Evolutionary conservation across 441 rosid genomes (phyloP), one percentile per base, ranked within the genome.

Genomic region (Gossypium trilobum): DNA sequence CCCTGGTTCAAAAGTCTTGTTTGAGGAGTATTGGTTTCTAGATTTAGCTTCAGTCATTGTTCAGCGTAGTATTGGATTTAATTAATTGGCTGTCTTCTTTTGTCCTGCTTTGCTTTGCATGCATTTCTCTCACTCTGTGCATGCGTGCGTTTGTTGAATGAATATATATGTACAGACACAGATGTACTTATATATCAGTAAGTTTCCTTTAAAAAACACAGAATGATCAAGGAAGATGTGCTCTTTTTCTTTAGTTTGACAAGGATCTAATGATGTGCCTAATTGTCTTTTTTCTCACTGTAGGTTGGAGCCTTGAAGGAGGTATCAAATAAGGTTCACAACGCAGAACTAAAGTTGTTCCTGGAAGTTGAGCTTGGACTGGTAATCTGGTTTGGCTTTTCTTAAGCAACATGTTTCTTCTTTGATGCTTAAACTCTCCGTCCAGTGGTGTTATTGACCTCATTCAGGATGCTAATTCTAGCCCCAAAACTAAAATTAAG

Each of bases 251-350:
- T 17, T 17, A 20, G n/a, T 65, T 65, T 22, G 55, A 13, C n/a
- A n/a, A 48, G 42, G 57, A 67, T 67, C 57, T 7, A 67, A 23
- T 8, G 8, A 5, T 44, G 9, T 65, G 20, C 39, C 31, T 67
- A 48, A 48, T 14, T 67, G 51, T 27, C 17, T 17, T 16, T 62
- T 50, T 13, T 22, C 23, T 60, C 27, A 72, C 46, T 77, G 57
- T 75, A 83, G 88, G 88, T 85, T 29, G 88, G 85, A 69, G 77
- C 75, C 55, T 65, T 84, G 75, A 78, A 84, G 75, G 85, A 82
- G 77, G 75, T 73, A 65, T 80, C 82, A 68, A 80, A 75, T 78
- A 82, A 84, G 77, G 82, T 63, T 65, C 81, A 81, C 46, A 83
- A 76, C 64, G 82, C 88, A 1, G 88, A 85, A 33, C 57, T 85